Base-by-base conservation (phyloP, 2,329 filamentous ascomycete species). In the Alternaria triticina region DNA sequence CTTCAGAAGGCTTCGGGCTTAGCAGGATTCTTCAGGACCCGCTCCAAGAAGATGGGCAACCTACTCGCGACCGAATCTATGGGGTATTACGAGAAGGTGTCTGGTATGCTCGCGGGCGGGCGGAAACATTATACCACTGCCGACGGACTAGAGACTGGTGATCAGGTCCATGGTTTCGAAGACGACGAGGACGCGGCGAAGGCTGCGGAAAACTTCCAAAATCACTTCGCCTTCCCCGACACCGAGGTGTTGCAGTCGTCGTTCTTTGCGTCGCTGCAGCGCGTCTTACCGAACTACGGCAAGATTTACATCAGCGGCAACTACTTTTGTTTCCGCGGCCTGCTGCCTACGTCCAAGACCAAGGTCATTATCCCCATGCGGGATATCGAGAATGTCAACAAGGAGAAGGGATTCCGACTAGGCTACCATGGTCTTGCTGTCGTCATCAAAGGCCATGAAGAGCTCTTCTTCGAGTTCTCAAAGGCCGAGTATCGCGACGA, bases 31-130 rank as follows among this genome's bases (percentile, higher is more conserved):
- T 83, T 97, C 55, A 92, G 91, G 74, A 90, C 86, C 59, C 89
- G 91, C 22, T 91, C 93, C 22, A 91, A 92, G 70, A 89, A 89
- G 33, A 92, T 98, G 89, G 93, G 92, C 64, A 92, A 85, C 27
- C 82, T 97, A 9, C 82, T 98, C 49, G 92, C 95, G 7, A 93
- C 91, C 0, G 94, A 97, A 78, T 96, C 95, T 0, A 97, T 97
- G 90, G 94, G 93, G 2, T 98, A 98, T 76, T 91, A 97, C 30
- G 94, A 96, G 75, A 98, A 97, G 79, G 94, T 98, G 0, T 97
- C 95, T 0, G 95, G 94, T 40, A 98, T 98, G 92, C 96, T 96
- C 89, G 92, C 94, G 70, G 96, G 96, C 33, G 93, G 93, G 12
- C 90, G 91, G 71, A 94, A 91, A 73, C 95, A 98, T 79, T 99